Evolutionary conservation across 768 basidiomycete species (phyloP), one percentile per base, ranked within the genome.

Genomic region (Filobasidium floriforme): DNA sequence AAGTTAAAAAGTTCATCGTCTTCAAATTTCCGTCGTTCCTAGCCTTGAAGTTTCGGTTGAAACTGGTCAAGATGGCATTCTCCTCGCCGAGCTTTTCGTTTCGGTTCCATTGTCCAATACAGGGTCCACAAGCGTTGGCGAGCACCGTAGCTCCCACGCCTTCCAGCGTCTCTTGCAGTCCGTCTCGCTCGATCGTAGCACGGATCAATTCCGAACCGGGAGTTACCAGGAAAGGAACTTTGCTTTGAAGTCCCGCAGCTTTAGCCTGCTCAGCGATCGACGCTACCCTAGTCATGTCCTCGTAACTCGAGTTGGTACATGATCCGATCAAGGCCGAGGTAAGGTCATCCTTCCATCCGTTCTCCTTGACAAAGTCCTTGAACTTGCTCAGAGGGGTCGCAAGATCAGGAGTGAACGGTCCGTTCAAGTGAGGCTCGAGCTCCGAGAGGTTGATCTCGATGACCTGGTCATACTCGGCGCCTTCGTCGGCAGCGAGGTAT

Each of bases 51-150:
- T 89, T 89, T 52, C 94, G 86, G 22, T 99, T 98, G 84, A 98
- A 98, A 44, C 92, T 96, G 0, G 94, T 97, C 65, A 99, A 79
- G 70, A 98, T 98, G 12, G 92, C 92, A 77, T 98, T 98, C 74
- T 94, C 89, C 78, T 96, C 89, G 54, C 84, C 87, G 74, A 89
- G 84, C 73, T 87, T 86, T 69, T 91, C 92, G 54, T 87, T 86
- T 29, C 96, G 86, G 76, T 97, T 92, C 96, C 96, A 99, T 86
- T 97, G 94, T 55, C 96, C 96, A 72, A 98, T 99, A 76, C 96
- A 99, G 28, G 96, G 96, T 61, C 96, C 96, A 71, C 96, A 99
- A 2, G 96, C 96, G 78, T 99, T 99, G 7, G 96, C 93, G 41
- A 99, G 82, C 26, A 99, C 94, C 61, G 87, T 83, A 1, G 89